Conservation (phyloP, 495 filamentous ascomycete genomes). For the Hypoxylon trugodes region DNA sequence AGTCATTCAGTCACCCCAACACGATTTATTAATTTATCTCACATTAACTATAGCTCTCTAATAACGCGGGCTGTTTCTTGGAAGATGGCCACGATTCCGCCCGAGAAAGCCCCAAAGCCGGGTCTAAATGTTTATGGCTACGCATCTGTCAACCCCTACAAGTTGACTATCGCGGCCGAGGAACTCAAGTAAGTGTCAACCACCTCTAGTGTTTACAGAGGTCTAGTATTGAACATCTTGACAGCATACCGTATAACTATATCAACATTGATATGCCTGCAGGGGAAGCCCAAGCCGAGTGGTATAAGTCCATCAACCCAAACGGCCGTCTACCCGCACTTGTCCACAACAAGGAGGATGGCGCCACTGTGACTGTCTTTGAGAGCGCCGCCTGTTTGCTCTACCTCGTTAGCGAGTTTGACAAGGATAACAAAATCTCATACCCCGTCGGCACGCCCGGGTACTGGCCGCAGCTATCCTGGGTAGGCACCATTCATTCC, state of each 20-base stretch:
- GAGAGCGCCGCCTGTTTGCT: constrained; percentile 79
- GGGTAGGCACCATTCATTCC: constrained; percentile 13
- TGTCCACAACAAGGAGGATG: constrained; percentile 64
- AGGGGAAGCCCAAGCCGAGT: constrained; percentile 35
- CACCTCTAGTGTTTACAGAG: not conserved
- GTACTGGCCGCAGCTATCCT: constrained; percentile 43
- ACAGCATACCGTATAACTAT: constrained; percentile 29
- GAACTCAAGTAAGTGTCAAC: constrained; percentile 61
- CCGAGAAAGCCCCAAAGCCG: constrained; percentile 24
- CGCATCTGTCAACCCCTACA: constrained; percentile 52
- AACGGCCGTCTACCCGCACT: constrained; percentile 87
- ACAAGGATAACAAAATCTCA: constrained; percentile 75
- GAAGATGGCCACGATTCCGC: constrained; percentile 19
- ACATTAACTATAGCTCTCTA: too few species aligned
- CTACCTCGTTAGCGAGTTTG: constrained; percentile 78
- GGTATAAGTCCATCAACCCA: constrained; percentile 72
- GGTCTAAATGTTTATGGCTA: constrained; percentile 26
- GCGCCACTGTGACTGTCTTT: constrained; percentile 68
- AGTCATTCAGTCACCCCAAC: too few species aligned
- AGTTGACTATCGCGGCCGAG: constrained; percentile 78
- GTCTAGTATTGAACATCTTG: not conserved
- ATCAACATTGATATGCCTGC: constrained; percentile 17
- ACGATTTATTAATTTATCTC: too few species aligned
- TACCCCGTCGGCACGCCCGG: constrained; percentile 71
- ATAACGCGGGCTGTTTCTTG: too few species aligned